phyloP scores from a whole-genome alignment of 208 protist genomes.

The Crithidia fasciculata region DNA sequence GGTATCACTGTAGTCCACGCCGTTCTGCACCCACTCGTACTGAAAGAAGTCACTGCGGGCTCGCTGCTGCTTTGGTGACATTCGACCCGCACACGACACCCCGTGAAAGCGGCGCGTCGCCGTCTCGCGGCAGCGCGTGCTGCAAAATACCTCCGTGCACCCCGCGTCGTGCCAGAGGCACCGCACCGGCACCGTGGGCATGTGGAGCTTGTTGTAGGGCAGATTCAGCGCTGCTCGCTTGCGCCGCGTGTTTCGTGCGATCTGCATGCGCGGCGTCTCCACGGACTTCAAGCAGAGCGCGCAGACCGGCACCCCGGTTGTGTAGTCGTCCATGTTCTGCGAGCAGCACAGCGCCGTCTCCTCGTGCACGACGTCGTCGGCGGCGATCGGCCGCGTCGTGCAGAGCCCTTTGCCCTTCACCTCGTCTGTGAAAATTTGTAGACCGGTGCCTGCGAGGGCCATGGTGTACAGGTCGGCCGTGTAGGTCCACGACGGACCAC shows the following conservation, averaged over 20 bases:
- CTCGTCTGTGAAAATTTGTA: conserved; percentile 51
- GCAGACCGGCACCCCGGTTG: conserved; percentile 49
- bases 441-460: conserved; percentile 40
- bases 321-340: conserved; percentile 75
- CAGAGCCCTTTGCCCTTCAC: conserved; percentile 79
- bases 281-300: conserved; percentile 59
- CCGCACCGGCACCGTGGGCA: conserved; percentile 25
- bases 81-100: conserved; percentile 47
- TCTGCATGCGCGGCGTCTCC: conserved; percentile 53
- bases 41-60: conserved; percentile 44
- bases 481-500: conserved; percentile 56
- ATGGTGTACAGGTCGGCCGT: conserved; percentile 45
- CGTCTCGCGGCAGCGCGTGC: conserved; percentile 52
- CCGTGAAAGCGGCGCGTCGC: conserved; percentile 53
- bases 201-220: conserved; percentile 37
- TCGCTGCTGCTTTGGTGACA: conserved; percentile 38
- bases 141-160: conserved; percentile 65
- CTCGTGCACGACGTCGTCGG: conserved; percentile 55
- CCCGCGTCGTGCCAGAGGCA: conserved; percentile 47
- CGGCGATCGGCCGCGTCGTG: conserved; percentile 29
- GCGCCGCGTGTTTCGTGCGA: conserved; percentile 44
- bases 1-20: conserved; percentile 79
- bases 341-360: conserved; percentile 78
- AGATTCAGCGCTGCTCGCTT: conserved; percentile 38
- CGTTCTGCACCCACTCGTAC: conserved; percentile 62